phyloP scores from a whole-genome alignment of 352 stramenopile genomes.

The Pythium aquatile region DNA sequence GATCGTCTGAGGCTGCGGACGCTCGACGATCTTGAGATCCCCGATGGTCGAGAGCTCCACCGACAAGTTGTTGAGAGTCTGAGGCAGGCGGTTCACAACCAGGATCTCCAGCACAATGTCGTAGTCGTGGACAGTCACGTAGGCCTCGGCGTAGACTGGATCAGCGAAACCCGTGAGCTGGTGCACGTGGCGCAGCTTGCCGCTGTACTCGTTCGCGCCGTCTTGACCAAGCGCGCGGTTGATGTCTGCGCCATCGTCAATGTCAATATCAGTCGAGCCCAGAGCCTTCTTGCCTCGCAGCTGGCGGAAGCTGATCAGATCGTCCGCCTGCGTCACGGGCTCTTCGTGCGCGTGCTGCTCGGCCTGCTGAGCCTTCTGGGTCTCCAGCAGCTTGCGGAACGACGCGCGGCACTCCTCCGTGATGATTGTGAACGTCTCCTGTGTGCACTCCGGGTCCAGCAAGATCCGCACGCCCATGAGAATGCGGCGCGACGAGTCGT shows the following conservation, averaged over 20 bases:
- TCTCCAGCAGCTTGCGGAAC: constrained; percentile 75
- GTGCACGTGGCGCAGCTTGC: constrained; percentile 96
- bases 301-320: constrained; percentile 98
- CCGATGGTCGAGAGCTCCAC: constrained; percentile 99
- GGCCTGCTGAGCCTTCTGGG: constrained; percentile 64
- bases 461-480: constrained; percentile 94
- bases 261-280: constrained; percentile 94
- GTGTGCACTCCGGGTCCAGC: constrained; percentile 86
- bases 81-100: constrained; percentile 98
- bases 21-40: constrained; percentile 99
- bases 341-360: constrained; percentile 61
- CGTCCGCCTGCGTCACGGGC: constrained; percentile 84
- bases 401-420: constrained; percentile 78
- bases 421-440: constrained; percentile 70
- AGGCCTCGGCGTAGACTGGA: constrained; percentile 99
- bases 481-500: constrained; percentile 95
- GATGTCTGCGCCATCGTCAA: constrained; percentile 98
- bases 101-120: constrained; percentile 99
- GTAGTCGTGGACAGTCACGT: constrained; percentile 99
- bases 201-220: constrained; percentile 82
- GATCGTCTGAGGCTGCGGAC: constrained; percentile 97
- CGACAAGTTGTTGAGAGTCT: constrained; percentile 98
- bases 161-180: constrained; percentile 99
- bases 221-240: constrained; percentile 92
- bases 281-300: constrained; percentile 91